These are phyloP conservation scores for Pseudoneurospora amorphoporcata DNA, from an alignment of 495 filamentous ascomycete species.

Conservation along the genomic window DNA sequence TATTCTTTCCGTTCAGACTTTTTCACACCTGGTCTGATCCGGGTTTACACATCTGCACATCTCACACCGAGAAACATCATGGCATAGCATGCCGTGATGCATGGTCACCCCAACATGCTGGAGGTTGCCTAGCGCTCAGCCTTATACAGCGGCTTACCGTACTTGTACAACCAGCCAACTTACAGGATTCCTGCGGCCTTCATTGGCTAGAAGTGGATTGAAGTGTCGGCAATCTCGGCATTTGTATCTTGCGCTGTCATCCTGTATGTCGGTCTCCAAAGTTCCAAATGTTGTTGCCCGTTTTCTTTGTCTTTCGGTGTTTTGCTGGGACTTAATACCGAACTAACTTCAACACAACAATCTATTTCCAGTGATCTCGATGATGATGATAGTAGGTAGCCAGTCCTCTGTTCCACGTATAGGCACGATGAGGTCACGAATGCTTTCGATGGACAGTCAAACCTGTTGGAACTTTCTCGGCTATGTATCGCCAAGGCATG, in stretches of 20 bases:
- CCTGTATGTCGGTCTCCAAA: neutral
- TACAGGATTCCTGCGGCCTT: neutral
- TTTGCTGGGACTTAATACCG: neutral
- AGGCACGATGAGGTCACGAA: neutral
- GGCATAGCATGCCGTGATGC: neutral
- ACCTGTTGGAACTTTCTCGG: neutral
- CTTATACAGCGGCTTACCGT: neutral
- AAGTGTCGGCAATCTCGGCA: neutral
- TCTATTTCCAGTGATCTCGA: neutral
- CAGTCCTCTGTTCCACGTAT: neutral
- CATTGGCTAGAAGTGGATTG: neutral
- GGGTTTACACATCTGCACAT: neutral
- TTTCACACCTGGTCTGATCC: too few species aligned
- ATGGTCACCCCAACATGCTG: neutral
- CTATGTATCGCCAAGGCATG: neutral
- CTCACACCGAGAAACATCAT: neutral
- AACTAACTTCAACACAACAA: too few species aligned
- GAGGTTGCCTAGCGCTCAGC: neutral
- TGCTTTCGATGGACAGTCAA: neutral
- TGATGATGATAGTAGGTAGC: neutral
- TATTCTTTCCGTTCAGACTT: too few species aligned
- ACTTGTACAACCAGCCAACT: too few species aligned
- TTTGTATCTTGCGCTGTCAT: neutral
- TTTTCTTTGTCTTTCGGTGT: neutral
- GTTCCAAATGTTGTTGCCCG: neutral